Evolutionary conservation across 2,329 filamentous ascomycete species (phyloP).

Genomic region (Trichoderma koningiopsis): DNA sequence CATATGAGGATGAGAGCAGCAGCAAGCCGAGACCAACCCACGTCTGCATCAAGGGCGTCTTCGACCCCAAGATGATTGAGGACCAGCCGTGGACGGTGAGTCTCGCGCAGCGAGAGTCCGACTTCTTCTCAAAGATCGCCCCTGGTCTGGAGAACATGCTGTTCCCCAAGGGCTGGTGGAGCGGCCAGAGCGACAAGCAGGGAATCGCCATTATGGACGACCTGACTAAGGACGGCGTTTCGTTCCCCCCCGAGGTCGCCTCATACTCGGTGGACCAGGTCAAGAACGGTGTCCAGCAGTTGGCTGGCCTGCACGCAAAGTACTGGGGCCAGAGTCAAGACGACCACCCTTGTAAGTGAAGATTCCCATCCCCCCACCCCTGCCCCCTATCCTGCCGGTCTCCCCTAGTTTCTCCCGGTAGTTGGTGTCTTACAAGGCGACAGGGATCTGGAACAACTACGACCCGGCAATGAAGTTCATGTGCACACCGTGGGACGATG

Average conservation of each 20-base stretch:
- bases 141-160: constrained; percentile 5
- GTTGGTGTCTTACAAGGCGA: background rate
- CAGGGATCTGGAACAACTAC: constrained; percentile 20
- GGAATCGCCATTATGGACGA: constrained; percentile 15
- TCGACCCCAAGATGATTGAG: constrained; percentile 19
- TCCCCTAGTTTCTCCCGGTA: background rate
- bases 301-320: constrained; percentile 14
- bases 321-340: constrained; percentile 19
- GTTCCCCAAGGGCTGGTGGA: constrained; percentile 17
- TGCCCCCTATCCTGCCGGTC: too few species aligned
- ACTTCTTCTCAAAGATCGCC: constrained; percentile 14
- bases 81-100: constrained; percentile 13
- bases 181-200: constrained; percentile 7
- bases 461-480: constrained; percentile 20
- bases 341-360: constrained; percentile 19
- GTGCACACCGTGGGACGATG: constrained; percentile 14
- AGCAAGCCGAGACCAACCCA: background rate
- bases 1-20: background rate
- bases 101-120: constrained; percentile 9
- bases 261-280: constrained; percentile 13
- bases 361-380: background rate
- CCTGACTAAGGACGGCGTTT: constrained; percentile 1
- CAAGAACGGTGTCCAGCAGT: constrained; percentile 9
- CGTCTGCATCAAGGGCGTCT: constrained; percentile 17
- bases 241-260: constrained; percentile 2